These are phyloP conservation scores for Talaromyces sp. DNA, from an alignment of 2,329 filamentous ascomycete species.

Conservation along the genomic window DNA sequence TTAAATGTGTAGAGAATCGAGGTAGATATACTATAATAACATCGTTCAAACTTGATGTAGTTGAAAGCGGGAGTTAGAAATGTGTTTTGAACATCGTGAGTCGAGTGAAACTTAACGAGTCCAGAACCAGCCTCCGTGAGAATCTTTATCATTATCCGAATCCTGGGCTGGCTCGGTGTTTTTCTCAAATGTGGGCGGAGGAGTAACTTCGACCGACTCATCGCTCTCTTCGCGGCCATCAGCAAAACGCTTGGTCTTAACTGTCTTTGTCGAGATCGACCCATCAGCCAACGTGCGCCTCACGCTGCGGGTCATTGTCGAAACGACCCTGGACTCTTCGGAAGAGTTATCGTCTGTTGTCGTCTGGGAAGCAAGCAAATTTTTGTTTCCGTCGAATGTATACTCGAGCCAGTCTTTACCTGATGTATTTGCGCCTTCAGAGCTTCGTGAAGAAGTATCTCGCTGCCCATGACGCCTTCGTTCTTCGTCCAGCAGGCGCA, in stretches of 20 bases:
- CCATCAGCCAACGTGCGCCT: conserved; percentile 53
- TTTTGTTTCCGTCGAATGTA: conserved; percentile 12
- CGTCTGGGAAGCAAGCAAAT: conserved; percentile 6
- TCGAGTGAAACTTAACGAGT: conserved; percentile 3
- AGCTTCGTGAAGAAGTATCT: conserved; percentile 15
- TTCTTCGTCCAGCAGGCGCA: conserved; percentile 33
- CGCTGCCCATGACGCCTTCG: conserved; percentile 22
- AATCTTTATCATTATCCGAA: neutral
- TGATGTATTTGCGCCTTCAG: conserved; percentile 16
- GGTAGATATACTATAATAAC: neutral
- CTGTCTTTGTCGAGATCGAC: conserved; percentile 52
- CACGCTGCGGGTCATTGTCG: conserved; percentile 54
- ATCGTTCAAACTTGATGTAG: neutral
- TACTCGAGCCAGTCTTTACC: conserved; percentile 25
- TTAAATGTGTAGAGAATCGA: neutral
- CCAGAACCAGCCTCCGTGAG: conserved; percentile 13
- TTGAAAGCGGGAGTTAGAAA: neutral
- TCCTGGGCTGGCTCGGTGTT: neutral
- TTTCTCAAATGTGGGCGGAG: conserved; percentile 15
- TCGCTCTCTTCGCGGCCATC: conserved; percentile 57
- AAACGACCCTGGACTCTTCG: conserved; percentile 40
- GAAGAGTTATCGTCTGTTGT: conserved; percentile 21
- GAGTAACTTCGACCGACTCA: conserved; percentile 47
- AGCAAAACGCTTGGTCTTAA: conserved; percentile 54
- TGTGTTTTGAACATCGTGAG: neutral